Base-by-base conservation (phyloP, 352 stramenopile species). In the Phytophthora palmivora region DNA sequence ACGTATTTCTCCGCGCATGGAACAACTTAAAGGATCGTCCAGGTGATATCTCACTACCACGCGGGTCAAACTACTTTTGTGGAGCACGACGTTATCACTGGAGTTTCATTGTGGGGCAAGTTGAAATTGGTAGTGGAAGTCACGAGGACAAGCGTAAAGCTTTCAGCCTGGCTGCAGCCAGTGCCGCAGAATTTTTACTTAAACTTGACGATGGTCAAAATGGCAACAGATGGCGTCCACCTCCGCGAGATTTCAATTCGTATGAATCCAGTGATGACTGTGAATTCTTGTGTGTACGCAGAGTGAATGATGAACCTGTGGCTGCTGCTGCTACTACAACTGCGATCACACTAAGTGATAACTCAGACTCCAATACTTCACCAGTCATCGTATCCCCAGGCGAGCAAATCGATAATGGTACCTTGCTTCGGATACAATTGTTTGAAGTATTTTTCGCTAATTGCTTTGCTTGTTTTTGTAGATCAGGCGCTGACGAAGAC, bases 81-180 rank as follows among this genome's bases (percentile, higher is more conserved):
- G 82, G 82, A 2, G 37, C 53, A 19, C 67, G 67, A n/a, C 52
- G 67, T n/a, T 73, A 87, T 18, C 82, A 91, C 59, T 89, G 69
- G 71, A 65, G 61, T 2, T 89, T 89, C 43, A 48, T 46, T 8
- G 36, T 85, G 12, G 82, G 70, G 3, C 84, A 78, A 16, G 66
- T 91, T 7, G 82, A 89, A 38, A 72, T 91, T 24, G 82, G 79
- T 3, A 87, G 76, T 19, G 78, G 79, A 9, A 88, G 79, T 41
- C 63, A 82, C 21, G 67, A 74, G 14, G 59, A 79, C 9, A 82
- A 77, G 28, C 59, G 69, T 9, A 62, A 71, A 26, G 78, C 76
- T 47, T 86, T 79, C 18, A 63, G 69, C 2, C 24, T 77, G 6
- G 82, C 76, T 1, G 55, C 63, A 12, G 45, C 50, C 8, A 71